A percentile compares a stretch with the other conserved stretches of the same genome.
Evolutionary conservation across 2,329 filamentous ascomycete species (phyloP).

Genomic region (Cordyceps farinosa): DNA sequence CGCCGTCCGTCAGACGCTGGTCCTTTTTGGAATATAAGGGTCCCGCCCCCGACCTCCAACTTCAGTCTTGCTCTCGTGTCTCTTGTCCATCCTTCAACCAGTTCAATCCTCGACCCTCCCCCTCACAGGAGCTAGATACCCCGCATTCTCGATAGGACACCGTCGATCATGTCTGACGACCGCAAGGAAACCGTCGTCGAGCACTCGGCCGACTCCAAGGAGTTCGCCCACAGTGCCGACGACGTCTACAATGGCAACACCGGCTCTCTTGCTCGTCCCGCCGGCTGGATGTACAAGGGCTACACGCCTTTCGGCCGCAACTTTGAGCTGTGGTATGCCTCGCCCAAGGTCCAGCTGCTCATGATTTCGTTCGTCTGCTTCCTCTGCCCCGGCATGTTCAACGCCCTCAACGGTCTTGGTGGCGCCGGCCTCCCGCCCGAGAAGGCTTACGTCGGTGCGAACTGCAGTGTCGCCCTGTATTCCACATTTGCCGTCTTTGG

Average conservation of each 20-base stretch:
- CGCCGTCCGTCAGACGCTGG: conserved; percentile 9
- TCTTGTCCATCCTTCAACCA: conserved; percentile 12
- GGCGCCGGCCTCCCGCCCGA: conserved; percentile 51
- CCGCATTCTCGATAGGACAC: conserved; percentile 14
- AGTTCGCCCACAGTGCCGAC: neutral
- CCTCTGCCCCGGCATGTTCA: conserved; percentile 71
- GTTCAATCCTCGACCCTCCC: conserved; percentile 4
- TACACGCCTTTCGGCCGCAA: conserved; percentile 48
- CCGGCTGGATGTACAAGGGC: conserved; percentile 66
- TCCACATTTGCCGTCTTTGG: conserved; percentile 66
- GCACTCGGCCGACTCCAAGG: conserved; percentile 16
- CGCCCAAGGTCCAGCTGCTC: conserved; percentile 66
- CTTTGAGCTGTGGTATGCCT: conserved; percentile 63
- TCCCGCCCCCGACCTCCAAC: conserved; percentile 9
- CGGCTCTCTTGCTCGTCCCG: conserved; percentile 34
- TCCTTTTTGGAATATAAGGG: conserved; percentile 16
- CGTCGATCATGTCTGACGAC: conserved; percentile 16
- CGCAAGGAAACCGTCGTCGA: conserved; percentile 14
- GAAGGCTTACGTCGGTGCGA: conserved; percentile 11
- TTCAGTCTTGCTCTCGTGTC: neutral
- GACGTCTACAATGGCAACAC: neutral
- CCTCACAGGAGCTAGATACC: conserved; percentile 13
- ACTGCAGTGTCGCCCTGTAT: conserved; percentile 65
- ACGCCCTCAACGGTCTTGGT: conserved; percentile 62
- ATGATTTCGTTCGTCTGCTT: conserved; percentile 58